phyloP scores from a whole-genome alignment of 176 grass and related monocot species.

The Zea luxurians region DNA sequence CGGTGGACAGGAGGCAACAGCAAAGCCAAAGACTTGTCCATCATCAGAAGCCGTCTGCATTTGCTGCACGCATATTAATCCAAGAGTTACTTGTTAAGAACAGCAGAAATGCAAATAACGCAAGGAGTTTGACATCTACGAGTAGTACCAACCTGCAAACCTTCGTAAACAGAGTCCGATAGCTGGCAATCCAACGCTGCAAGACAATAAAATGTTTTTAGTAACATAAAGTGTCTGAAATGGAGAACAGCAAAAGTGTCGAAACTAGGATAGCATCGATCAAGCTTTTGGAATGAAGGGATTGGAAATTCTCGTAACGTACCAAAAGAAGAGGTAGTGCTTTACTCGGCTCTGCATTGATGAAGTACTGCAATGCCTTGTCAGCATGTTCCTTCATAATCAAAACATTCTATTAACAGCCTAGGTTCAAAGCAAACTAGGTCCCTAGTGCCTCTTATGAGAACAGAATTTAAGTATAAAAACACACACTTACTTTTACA shows the following conservation, averaged over 20 bases:
- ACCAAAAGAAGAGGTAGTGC: slow-evolving; percentile 83
- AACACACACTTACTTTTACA: slow-evolving; percentile 62
- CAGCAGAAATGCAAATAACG: slow-evolving; percentile 23
- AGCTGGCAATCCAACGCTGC: slow-evolving; percentile 80
- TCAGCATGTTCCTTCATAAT: slow-evolving; percentile 88
- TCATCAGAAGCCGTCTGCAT: slow-evolving; percentile 60
- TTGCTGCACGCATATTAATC: slow-evolving; percentile 66
- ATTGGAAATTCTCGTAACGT: slow-evolving; percentile 16
- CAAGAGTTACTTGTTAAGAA: slow-evolving; percentile 20
- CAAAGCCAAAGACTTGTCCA: slow-evolving; percentile 88
- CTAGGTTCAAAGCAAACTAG: not conserved
- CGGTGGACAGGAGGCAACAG: slow-evolving; percentile 69
- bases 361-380: slow-evolving; percentile 83
- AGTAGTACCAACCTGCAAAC: slow-evolving; percentile 63
- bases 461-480: slow-evolving; percentile 12
- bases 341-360: slow-evolving; percentile 63
- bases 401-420: slow-evolving; percentile 26
- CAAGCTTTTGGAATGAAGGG: not conserved
- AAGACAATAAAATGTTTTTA: slow-evolving; percentile 42
- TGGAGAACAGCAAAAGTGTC: not conserved
- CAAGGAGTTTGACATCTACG: slow-evolving; percentile 7
- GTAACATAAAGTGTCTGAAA: slow-evolving; percentile 14
- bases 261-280: not conserved
- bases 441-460: not conserved
- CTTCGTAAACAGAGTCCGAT: slow-evolving; percentile 82